Base-by-base conservation (phyloP, 768 basidiomycete genomes). In the Pleurotus tuoliensis region DNA sequence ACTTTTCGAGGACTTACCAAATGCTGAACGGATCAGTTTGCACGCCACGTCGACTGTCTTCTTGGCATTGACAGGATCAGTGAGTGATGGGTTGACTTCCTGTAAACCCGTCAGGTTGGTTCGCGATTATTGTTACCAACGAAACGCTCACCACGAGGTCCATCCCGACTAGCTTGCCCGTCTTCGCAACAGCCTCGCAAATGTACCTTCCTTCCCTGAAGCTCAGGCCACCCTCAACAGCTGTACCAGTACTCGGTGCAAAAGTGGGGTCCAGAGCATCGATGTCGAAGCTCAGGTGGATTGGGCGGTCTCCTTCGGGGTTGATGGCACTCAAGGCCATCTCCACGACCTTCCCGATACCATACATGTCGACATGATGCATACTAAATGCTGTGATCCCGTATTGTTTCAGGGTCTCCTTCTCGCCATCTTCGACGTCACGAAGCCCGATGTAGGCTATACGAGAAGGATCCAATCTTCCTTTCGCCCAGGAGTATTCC, bases 201-300 rank as follows among this genome's bases (percentile, higher is more conserved):
- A 88, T 87, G 66, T 88, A 90, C 69, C 90, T 89, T 18, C 88
- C 89, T 65, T 92, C 89, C 56, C 89, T 73, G 71, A 90, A 92
- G n/a, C 85, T 86, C 58, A 92, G 69, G 27, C 89, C 89, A 4
- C 89, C 89, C 58, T 88, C 82, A 3, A 88, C 84, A 5, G 85
- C 84, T 18, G 84, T 87, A 4, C 85, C 87, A 34, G 86, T 87
- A 56, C 82, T 84, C 1, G 88, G 89, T 11, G 90, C 90, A 50
- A 90, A 87, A 13, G 74, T 74, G 5, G 89, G 89, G 67, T 91
- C 89, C 37, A 87, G 71, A 8, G 87, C 86, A 60, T 87, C 86
- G 18, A 91, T 87, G 65, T 91, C 90, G 65, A 90, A 91, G 62
- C 82, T 85, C 55, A 91, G 71, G 67, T 91, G 90, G 59, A 90